These are phyloP conservation scores for Aegilops tauschii DNA, from an alignment of 176 grass and related monocot species.

Conservation along the genomic window DNA sequence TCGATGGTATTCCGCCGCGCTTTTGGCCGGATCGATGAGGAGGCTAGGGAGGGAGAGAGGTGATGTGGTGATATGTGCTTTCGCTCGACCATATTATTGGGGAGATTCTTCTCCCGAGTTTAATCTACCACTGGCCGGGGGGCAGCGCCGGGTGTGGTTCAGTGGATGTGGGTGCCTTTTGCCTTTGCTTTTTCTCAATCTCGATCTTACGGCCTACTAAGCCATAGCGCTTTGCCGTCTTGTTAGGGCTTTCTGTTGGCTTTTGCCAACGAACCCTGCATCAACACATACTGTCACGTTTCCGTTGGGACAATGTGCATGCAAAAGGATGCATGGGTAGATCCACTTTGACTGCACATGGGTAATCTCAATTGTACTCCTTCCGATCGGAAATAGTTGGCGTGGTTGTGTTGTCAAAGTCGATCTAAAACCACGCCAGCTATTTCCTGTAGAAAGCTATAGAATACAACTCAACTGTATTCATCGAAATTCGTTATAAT, in stretches of 20 bases:
- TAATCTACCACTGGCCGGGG: not conserved
- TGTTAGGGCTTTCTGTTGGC: constrained; percentile 17
- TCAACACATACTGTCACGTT: not conserved
- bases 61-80: not conserved
- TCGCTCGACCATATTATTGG: not conserved
- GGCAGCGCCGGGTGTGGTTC: not conserved
- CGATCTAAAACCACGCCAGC: too few relatives aligned
- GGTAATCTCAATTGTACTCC: not conserved
- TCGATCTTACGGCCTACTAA: constrained; percentile 1
- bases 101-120: not conserved
- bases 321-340: not conserved
- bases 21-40: constrained; percentile 58
- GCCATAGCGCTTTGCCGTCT: not conserved
- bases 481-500: too few relatives aligned
- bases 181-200: constrained; percentile 49
- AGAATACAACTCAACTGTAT: too few relatives aligned
- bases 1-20: constrained; percentile 43
- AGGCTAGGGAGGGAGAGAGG: not conserved
- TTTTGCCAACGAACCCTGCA: constrained; percentile 31
- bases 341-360: not conserved
- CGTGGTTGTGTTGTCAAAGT: too few relatives aligned
- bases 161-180: constrained; percentile 38
- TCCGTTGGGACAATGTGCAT: not conserved
- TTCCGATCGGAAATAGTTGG: too few relatives aligned
- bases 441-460: too few relatives aligned